These are phyloP conservation scores for Xylariaceae sp. DNA, from an alignment of 2,329 filamentous ascomycete species.

Conservation along the genomic window DNA sequence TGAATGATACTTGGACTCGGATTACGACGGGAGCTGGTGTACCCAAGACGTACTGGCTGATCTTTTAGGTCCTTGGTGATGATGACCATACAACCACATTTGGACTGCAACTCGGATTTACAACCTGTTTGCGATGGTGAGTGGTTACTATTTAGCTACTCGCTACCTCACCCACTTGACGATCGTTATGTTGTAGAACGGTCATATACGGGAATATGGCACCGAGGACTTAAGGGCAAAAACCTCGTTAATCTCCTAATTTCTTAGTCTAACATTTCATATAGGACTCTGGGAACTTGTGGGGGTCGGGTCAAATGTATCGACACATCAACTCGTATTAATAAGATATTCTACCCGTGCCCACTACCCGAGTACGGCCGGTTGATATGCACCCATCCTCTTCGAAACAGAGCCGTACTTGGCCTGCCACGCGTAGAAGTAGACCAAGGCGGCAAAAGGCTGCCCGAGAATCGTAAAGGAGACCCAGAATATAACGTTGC, in stretches of 20 bases:
- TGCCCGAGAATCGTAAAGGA: conserved; percentile 95
- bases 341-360: not conserved
- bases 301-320: not conserved
- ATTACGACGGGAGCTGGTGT: too few relatives aligned
- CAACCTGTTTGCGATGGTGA: too few relatives aligned
- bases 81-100: too few relatives aligned
- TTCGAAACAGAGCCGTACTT: conserved; percentile 84
- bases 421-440: conserved; percentile 98
- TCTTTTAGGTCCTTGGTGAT: too few relatives aligned
- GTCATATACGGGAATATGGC: not conserved
- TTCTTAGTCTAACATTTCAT: not conserved
- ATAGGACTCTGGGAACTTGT: not conserved
- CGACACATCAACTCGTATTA: not conserved
- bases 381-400: conserved; percentile 13
- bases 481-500: conserved; percentile 94
- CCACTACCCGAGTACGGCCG: conserved; percentile 7
- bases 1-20: too few relatives aligned
- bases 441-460: conserved; percentile 84
- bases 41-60: too few relatives aligned
- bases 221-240: not conserved
- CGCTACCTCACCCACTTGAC: not conserved
- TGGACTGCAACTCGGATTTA: too few relatives aligned
- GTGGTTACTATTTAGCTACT: too few relatives aligned
- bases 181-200: not conserved
- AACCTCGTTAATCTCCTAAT: not conserved